These are phyloP conservation scores for Cubamyces lactineus DNA, from an alignment of 768 basidiomycete genomes.

Conservation along the genomic window DNA sequence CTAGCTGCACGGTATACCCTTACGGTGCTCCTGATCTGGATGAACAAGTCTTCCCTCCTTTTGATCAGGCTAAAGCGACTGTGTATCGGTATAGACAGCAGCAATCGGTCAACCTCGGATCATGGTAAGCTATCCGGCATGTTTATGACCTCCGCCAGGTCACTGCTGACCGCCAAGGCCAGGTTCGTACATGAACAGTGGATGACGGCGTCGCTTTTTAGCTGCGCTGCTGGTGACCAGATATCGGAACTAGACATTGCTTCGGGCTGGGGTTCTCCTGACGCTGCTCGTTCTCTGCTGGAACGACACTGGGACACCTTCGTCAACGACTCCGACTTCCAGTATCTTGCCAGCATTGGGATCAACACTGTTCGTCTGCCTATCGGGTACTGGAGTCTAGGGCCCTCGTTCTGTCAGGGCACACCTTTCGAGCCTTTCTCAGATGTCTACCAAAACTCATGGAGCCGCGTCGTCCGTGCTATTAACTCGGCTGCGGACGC, in stretches of 20 bases:
- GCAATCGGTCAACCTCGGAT: conserved; percentile 66
- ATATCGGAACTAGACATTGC: conserved; percentile 69
- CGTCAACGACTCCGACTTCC: conserved; percentile 67
- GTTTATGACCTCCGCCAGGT: no score
- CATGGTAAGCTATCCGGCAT: conserved; percentile 44
- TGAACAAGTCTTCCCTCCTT: conserved; percentile 48
- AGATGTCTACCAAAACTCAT: conserved; percentile 50
- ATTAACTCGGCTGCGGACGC: conserved; percentile 45
- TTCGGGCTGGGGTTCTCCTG: conserved; percentile 54
- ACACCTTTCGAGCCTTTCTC: conserved; percentile 44
- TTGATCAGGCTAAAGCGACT: conserved; percentile 50
- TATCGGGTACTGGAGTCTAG: conserved; percentile 55
- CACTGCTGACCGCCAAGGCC: neutral
- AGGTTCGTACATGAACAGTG: conserved; percentile 78
- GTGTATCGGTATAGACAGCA: conserved; percentile 67
- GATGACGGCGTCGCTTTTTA: conserved; percentile 72
- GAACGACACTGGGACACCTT: conserved; percentile 79
- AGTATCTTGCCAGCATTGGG: conserved; percentile 57
- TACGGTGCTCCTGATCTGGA: conserved; percentile 30
- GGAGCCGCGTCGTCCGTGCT: conserved; percentile 46
- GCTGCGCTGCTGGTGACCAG: conserved; percentile 54
- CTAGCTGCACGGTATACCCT: conserved; percentile 26
- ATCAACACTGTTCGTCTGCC: conserved; percentile 65
- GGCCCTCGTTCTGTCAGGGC: conserved; percentile 40
- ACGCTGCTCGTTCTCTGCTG: conserved; percentile 51